phyloP scores from a whole-genome alignment of 1,284 basidiomycete genomes.

The Phylloboletellus chloephorus region DNA sequence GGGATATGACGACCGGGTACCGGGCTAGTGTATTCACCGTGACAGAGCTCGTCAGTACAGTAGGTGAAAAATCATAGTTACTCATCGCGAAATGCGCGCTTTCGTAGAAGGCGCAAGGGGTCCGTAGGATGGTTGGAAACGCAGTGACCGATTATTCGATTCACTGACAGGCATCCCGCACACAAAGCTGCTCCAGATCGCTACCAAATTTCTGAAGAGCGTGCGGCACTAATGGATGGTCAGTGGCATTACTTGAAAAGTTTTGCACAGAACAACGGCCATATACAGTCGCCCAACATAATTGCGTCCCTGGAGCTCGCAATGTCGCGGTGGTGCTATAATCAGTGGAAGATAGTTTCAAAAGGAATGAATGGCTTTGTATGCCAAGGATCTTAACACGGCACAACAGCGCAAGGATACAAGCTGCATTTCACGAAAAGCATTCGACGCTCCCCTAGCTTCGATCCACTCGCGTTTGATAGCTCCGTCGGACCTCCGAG shows the following conservation, averaged over 20 bases:
- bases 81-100: no score
- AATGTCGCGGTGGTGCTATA: no score
- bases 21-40: no score
- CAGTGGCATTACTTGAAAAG: slow-evolving; percentile 6
- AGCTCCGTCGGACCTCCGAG: slow-evolving; percentile 1
- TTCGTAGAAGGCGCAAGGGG: slow-evolving; percentile 6
- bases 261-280: neutral
- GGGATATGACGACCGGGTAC: slow-evolving; percentile 13
- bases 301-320: no score
- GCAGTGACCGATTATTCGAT: slow-evolving; percentile 23
- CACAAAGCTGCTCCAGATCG: slow-evolving; percentile 3
- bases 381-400: no score
- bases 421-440: neutral
- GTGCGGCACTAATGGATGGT: neutral
- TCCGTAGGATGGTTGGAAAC: slow-evolving; percentile 12
- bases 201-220: slow-evolving; percentile 1
- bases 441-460: slow-evolving; percentile 1
- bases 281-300: neutral
- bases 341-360: neutral
- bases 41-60: no score
- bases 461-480: neutral
- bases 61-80: no score
- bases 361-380: no score
- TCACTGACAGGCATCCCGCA: slow-evolving; percentile 14
- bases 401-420: neutral